Evolutionary conservation across 2,329 filamentous ascomycete species (phyloP).

Genomic region (Microdochium bolleyi): DNA sequence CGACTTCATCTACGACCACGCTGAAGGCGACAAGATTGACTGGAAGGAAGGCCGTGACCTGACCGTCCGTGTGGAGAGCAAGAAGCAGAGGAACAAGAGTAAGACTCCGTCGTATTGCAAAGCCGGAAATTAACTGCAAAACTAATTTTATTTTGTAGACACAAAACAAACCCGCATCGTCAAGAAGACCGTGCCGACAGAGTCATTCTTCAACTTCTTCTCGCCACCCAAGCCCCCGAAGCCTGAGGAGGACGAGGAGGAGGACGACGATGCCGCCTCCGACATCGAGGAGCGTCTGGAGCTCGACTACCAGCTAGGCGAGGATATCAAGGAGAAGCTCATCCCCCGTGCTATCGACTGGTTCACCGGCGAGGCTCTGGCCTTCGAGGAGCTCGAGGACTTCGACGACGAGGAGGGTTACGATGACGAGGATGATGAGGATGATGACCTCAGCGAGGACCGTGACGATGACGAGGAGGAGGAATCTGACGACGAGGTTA

Average conservation of each 20-base stretch:
- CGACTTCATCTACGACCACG: conserved; percentile 99
- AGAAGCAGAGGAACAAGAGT: conserved; percentile 99
- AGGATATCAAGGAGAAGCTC: conserved; percentile 99
- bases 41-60: conserved; percentile 93
- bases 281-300: conserved; percentile 98
- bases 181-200: conserved; percentile 97
- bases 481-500: conserved; percentile 71
- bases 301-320: conserved; percentile 95
- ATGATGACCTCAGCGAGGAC: conserved; percentile 79
- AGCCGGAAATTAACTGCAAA: not conserved
- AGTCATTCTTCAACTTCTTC: conserved; percentile 99
- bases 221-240: conserved; percentile 82
- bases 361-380: conserved; percentile 97
- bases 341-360: conserved; percentile 98
- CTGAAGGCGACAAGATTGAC: conserved; percentile 95
- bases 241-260: conserved; percentile 58
- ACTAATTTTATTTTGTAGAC: conserved; percentile 44
- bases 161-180: conserved; percentile 98
- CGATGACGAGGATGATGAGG: conserved; percentile 80
- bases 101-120: conserved; percentile 20
- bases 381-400: conserved; percentile 84
- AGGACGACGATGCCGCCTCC: conserved; percentile 65
- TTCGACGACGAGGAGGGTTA: conserved; percentile 80
- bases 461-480: conserved; percentile 70
- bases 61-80: conserved; percentile 91